phyloP scores from a whole-genome alignment of 495 filamentous ascomycete species.

The Aspergillus steynii region DNA sequence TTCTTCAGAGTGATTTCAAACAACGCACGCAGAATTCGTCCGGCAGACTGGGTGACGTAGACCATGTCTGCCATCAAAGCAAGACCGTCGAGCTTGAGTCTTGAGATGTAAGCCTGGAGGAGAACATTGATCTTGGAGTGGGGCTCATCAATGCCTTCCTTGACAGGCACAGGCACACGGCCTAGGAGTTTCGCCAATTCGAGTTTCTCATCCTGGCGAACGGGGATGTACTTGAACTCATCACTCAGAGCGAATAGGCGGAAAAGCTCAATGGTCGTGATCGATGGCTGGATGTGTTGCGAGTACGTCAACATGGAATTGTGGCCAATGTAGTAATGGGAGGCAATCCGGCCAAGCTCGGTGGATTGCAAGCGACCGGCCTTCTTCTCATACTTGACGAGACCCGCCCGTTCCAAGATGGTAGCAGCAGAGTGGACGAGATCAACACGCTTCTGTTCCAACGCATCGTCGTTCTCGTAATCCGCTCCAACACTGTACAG shows the following conservation, averaged over 20 bases:
- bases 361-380: constrained; percentile 86
- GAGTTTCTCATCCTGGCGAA: constrained; percentile 95
- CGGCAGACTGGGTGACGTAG: constrained; percentile 97
- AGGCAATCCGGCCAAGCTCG: constrained; percentile 91
- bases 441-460: constrained; percentile 97
- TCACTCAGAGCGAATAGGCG: constrained; percentile 95
- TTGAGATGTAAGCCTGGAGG: constrained; percentile 93
- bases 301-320: constrained; percentile 97
- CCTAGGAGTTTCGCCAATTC: constrained; percentile 90
- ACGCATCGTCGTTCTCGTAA: constrained; percentile 85
- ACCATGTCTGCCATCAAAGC: constrained; percentile 98
- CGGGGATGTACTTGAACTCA: constrained; percentile 99
- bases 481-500: constrained; percentile 95
- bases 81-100: constrained; percentile 89
- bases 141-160: constrained; percentile 95
- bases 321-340: constrained; percentile 97
- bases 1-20: constrained; percentile 97
- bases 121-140: constrained; percentile 99
- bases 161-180: constrained; percentile 91
- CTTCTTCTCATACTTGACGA: constrained; percentile 95
- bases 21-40: constrained; percentile 90
- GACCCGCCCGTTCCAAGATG: constrained; percentile 80
- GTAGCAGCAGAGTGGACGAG: constrained; percentile 91
- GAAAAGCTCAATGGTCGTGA: constrained; percentile 92
- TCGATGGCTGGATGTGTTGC: constrained; percentile 88